Evolutionary conservation across 2,329 filamentous ascomycete species (phyloP).

Genomic region (Cercospora sp.): DNA sequence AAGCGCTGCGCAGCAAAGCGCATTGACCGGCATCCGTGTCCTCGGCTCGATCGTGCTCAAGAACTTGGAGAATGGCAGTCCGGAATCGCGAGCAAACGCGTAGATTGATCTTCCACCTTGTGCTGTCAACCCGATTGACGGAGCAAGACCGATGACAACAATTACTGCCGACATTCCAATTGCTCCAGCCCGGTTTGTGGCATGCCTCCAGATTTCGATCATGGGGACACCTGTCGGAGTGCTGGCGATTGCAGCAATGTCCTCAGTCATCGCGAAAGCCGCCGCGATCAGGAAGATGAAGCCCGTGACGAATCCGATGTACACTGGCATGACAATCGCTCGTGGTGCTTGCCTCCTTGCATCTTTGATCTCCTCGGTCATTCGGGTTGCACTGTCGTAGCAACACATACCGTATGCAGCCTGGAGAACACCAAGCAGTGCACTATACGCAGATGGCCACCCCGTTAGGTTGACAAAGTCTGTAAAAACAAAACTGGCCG

Average conservation of each 20-base stretch:
- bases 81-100: conserved; percentile 53
- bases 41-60: conserved; percentile 51
- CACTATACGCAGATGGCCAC: conserved; percentile 52
- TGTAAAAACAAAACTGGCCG: conserved; percentile 56
- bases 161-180: conserved; percentile 51
- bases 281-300: conserved; percentile 51
- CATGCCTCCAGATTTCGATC: conserved; percentile 56
- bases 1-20: conserved; percentile 49
- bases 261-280: conserved; percentile 54
- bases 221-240: conserved; percentile 54
- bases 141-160: conserved; percentile 50
- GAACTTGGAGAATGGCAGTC: conserved; percentile 53
- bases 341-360: conserved; percentile 53
- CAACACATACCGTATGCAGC: conserved; percentile 58
- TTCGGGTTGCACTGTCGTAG: conserved; percentile 53
- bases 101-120: conserved; percentile 51
- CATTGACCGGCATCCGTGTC: conserved; percentile 52
- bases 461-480: conserved; percentile 58
- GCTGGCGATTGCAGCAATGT: conserved; percentile 47
- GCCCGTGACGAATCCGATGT: conserved; percentile 49
- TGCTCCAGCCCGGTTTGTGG: conserved; percentile 49
- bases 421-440: conserved; percentile 56
- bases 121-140: conserved; percentile 49
- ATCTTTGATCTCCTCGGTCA: conserved; percentile 58
- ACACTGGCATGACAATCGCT: conserved; percentile 49